These are phyloP conservation scores for Phaseolus coccineus DNA, from an alignment of 331 rosid genomes.

Conservation along the genomic window DNA sequence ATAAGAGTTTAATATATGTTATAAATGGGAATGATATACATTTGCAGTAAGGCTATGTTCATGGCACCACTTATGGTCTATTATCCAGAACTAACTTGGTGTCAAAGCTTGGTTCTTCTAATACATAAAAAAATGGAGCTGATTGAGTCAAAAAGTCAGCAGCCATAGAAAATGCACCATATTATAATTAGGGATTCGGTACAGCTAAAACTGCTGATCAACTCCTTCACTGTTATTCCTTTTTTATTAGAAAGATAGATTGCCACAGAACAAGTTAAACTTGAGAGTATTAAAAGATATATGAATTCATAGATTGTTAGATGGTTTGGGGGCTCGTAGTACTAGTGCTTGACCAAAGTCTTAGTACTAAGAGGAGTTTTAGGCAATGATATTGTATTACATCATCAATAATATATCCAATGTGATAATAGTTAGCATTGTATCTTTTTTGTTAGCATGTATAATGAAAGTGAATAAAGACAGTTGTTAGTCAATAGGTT, in stretches of 20 bases:
- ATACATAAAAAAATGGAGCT: background rate
- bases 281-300: background rate
- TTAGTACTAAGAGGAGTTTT: conserved; percentile 12
- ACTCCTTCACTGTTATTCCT: conserved; percentile 17
- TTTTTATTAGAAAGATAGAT: background rate
- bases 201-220: conserved; percentile 3
- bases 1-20: conserved; percentile 1
- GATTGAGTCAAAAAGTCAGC: background rate
- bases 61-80: background rate
- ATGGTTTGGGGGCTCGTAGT: background rate
- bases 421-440: background rate
- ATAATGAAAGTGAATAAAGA: background rate
- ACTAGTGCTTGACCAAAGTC: conserved; percentile 4
- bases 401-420: background rate
- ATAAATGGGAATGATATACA: background rate
- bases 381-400: background rate
- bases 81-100: conserved; percentile 11
- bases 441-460: background rate
- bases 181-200: background rate
- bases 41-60: conserved; percentile 5
- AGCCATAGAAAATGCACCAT: background rate
- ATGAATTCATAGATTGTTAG: background rate
- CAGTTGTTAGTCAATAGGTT: background rate
- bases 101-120: background rate
- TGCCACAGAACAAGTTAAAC: background rate